Percentiles rank a stretch among this genome's conserved stretches.
Evolutionary conservation across 352 stramenopile genomes (phyloP).

Genomic region (Pythium utonaiense): DNA sequence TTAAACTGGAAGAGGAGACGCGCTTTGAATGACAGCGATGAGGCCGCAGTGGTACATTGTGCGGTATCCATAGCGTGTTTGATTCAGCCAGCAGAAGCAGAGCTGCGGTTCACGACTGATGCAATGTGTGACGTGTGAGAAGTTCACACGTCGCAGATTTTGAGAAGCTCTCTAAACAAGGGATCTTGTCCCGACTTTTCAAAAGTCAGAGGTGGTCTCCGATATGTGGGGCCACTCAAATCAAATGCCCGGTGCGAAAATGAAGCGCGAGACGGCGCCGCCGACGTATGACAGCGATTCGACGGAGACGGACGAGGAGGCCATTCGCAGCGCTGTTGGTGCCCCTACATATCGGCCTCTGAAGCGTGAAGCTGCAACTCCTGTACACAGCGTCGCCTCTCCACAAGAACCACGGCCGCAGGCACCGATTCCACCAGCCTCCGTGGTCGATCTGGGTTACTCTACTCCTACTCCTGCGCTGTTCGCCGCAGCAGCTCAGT

Average conservation of each 20-base stretch:
- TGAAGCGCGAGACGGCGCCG: neutral
- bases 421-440: neutral
- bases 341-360: no score
- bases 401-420: neutral
- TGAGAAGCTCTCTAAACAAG: neutral
- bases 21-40: no score
- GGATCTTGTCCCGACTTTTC: neutral
- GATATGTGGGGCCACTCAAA: no score
- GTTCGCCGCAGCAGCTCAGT: neutral
- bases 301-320: neutral
- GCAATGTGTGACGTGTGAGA: neutral
- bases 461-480: neutral
- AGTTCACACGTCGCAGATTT: neutral
- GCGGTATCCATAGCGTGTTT: no score
- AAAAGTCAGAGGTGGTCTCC: no score
- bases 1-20: no score
- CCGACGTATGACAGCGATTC: neutral
- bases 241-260: neutral
- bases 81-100: no score
- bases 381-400: neutral
- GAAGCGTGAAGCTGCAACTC: neutral
- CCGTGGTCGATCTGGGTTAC: neutral
- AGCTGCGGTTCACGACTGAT: no score
- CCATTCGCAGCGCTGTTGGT: no score
- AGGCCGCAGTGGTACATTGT: no score